Conservation (phyloP, 495 filamentous ascomycete genomes). For the Margaritispora aquatica region DNA sequence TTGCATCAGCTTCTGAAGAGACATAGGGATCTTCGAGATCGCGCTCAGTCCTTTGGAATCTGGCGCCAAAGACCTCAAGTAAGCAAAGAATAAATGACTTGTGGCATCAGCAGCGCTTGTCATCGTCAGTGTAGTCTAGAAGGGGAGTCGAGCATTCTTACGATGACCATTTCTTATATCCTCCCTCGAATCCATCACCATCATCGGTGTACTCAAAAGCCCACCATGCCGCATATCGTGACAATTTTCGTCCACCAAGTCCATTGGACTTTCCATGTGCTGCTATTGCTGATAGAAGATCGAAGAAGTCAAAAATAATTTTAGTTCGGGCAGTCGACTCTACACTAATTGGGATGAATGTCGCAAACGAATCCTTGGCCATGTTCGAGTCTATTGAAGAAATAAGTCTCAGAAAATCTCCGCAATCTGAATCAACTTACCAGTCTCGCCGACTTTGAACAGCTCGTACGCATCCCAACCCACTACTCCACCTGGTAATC, state of each 20-base stretch:
- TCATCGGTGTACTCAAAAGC: slow-evolving; percentile 86
- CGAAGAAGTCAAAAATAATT: slow-evolving; percentile 96
- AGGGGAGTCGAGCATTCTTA: background rate
- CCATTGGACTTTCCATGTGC: slow-evolving; percentile 89
- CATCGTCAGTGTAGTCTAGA: slow-evolving; percentile 22
- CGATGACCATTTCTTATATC: slow-evolving; percentile 73
- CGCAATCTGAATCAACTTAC: slow-evolving; percentile 38
- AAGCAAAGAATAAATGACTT: slow-evolving; percentile 96
- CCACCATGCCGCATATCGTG: slow-evolving; percentile 97
- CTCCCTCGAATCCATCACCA: slow-evolving; percentile 90
- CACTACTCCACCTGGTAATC: slow-evolving; percentile 86
- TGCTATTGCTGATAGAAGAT: slow-evolving; percentile 74
- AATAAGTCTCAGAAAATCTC: background rate
- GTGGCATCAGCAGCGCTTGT: slow-evolving; percentile 86
- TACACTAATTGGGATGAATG: slow-evolving; percentile 91
- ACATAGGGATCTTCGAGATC: slow-evolving; percentile 81
- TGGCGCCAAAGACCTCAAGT: slow-evolving; percentile 82
- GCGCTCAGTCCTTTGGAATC: slow-evolving; percentile 64
- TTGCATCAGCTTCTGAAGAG: slow-evolving; percentile 80
- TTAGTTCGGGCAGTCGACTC: slow-evolving; percentile 79
- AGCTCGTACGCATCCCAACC: slow-evolving; percentile 96
- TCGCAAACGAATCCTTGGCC: slow-evolving; percentile 89
- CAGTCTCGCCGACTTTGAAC: slow-evolving; percentile 90
- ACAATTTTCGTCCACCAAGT: slow-evolving; percentile 87
- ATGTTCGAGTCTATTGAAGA: slow-evolving; percentile 70